These are phyloP conservation scores for Cornus florida DNA, from an alignment of 148 eudicot genomes.

Conservation along the genomic window DNA sequence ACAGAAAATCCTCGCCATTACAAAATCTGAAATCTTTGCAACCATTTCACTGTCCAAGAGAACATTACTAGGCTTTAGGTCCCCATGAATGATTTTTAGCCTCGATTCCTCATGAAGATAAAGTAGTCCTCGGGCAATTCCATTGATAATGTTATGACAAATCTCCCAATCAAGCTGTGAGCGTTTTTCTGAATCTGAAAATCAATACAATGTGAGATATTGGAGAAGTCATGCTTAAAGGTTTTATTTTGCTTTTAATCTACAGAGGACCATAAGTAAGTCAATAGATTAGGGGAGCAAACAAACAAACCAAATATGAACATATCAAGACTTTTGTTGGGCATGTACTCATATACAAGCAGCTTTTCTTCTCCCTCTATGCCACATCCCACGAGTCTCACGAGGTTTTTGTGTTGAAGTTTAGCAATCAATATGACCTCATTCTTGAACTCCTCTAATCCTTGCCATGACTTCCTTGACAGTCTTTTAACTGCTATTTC, in stretches of 20 bases:
- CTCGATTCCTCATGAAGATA: neutral
- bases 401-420: neutral
- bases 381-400: neutral
- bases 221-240: neutral
- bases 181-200: neutral
- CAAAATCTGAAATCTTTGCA: neutral
- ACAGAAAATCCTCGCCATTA: neutral
- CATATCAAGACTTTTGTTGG: neutral
- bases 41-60: neutral
- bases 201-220: too few relatives aligned
- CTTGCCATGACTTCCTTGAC: neutral
- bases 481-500: neutral
- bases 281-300: too few relatives aligned
- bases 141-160: neutral
- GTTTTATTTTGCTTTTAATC: too few relatives aligned
- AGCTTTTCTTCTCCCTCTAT: neutral
- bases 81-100: neutral
- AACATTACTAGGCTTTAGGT: neutral
- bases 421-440: neutral
- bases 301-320: constrained; percentile 2
- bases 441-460: constrained; percentile 2
- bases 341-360: neutral
- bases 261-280: too few relatives aligned
- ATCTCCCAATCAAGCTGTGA: neutral
- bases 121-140: neutral